These are phyloP conservation scores for Neurospora africana DNA, from an alignment of 495 filamentous ascomycete species.

Conservation along the genomic window DNA sequence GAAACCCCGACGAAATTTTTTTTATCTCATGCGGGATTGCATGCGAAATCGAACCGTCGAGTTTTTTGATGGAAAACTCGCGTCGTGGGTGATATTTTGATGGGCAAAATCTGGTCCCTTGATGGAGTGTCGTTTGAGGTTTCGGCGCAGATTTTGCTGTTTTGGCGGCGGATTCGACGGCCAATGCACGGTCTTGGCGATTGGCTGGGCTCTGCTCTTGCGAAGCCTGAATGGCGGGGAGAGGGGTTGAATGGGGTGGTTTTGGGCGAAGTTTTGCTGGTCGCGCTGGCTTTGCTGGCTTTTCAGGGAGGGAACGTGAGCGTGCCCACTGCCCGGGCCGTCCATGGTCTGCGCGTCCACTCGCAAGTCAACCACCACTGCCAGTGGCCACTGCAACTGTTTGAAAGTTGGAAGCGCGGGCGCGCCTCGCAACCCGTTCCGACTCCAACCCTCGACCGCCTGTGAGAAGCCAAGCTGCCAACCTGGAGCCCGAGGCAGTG, in stretches of 20 bases:
- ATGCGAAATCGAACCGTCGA: conserved; percentile 46
- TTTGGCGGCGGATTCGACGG: conserved; percentile 21
- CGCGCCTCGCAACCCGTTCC: background rate
- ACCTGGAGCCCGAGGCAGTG: background rate
- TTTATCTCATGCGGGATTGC: conserved; percentile 38
- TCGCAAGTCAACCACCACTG: background rate
- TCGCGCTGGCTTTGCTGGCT: background rate
- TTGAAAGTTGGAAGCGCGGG: background rate
- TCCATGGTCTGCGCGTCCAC: background rate
- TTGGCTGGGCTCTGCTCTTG: conserved; percentile 13
- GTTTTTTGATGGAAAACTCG: conserved; percentile 44
- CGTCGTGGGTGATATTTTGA: conserved; percentile 47
- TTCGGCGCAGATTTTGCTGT: conserved; percentile 39
- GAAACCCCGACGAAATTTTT: conserved; percentile 38
- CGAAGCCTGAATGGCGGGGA: background rate
- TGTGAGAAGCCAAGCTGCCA: background rate
- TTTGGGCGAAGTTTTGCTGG: background rate
- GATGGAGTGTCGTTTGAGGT: conserved; percentile 61
- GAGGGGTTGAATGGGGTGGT: background rate
- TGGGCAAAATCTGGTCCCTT: conserved; percentile 39
- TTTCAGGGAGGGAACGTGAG: background rate
- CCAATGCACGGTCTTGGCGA: conserved; percentile 12
- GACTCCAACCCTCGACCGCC: background rate
- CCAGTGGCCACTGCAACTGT: background rate
- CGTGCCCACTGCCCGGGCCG: background rate